Evolutionary conservation across 2,329 filamentous ascomycete species (phyloP), one percentile per base, ranked within the genome.

Genomic region (Trichothecium sympodiale): DNA sequence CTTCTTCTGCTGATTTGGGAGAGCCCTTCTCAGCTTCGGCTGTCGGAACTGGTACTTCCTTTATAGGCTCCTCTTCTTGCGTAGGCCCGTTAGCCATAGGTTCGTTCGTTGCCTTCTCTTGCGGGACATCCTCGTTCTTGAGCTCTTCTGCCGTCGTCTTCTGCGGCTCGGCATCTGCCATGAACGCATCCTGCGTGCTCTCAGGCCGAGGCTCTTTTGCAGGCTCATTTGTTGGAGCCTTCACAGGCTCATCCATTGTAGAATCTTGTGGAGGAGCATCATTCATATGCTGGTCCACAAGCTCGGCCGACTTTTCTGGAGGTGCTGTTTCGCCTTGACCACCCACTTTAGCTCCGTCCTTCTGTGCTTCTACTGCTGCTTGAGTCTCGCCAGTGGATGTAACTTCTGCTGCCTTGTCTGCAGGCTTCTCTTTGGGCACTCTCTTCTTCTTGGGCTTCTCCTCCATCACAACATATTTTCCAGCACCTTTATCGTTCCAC

Each of bases 401-500:
- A 8, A 29, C 15, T 17, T 30, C 33, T n/a, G 35, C 28, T 13
- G 8, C 33, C 36, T 36, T 32, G 31, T 43, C 35, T 2, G 41
- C 48, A 39, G 49, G 50, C 13, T 48, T 52, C 38, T 52, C 55
- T 34, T 55, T 58, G 33, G 62, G 61, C 38, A 65, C 59, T 52
- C 76, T 79, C 55, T 69, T 63, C 40, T 66, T 64, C 52, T 77
- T 79, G 44, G 66, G 64, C 48, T 72, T 74, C 50, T 78, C 74
- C 48, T 79, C 73, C 41, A 79, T 69, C 42, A 78, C 68, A 9
- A 38, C 40, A 34, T 38, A 42, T n/a, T 20, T 35, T 7, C 27
- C 33, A 27, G 27, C 16, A 10, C 31, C 38, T n/a, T 81, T 82
- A 48, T 85, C 80, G 37, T 80, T 70, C 72, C 85, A 89, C 47